These are phyloP conservation scores for Solanum clarkiae DNA, from an alignment of 257 asterid genomes.

Conservation along the genomic window DNA sequence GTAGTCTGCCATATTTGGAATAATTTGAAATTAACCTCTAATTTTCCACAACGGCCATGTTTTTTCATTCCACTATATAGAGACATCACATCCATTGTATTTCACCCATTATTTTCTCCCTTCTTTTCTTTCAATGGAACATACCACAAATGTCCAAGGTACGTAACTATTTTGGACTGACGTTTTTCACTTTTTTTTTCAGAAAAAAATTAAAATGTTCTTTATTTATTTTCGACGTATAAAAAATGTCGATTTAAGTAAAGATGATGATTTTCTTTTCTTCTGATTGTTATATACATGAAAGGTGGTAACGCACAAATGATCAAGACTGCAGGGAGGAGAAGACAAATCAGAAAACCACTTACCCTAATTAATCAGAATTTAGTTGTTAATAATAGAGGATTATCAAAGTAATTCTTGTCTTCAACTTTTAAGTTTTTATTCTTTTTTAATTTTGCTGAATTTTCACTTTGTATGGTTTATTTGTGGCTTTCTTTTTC, in stretches of 20 bases:
- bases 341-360: constrained; percentile 46
- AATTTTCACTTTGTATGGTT: background rate
- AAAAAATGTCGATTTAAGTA: background rate
- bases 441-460: background rate
- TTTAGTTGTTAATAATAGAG: constrained; percentile 31
- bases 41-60: constrained; percentile 21
- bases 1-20: background rate
- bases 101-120: constrained; percentile 11
- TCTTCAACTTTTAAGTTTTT: background rate
- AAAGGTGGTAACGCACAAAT: constrained; percentile 27
- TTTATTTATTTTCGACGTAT: background rate
- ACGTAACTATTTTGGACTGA: background rate
- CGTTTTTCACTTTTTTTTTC: background rate
- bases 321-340: constrained; percentile 50
- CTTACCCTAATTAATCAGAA: constrained; percentile 30
- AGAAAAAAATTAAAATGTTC: background rate
- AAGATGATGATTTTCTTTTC: background rate
- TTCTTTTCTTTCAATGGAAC: constrained; percentile 13
- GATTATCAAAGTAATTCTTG: constrained; percentile 42
- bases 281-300: background rate
- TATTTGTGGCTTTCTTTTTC: background rate
- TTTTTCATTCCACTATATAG: constrained; percentile 39
- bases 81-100: background rate
- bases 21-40: constrained; percentile 39
- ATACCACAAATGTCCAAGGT: constrained; percentile 42